A percentile compares a stretch with the other conserved stretches of the same genome.
phyloP scores from a whole-genome alignment of 805 yeast genomes.

The Saccharomycopsis fibuligera region DNA sequence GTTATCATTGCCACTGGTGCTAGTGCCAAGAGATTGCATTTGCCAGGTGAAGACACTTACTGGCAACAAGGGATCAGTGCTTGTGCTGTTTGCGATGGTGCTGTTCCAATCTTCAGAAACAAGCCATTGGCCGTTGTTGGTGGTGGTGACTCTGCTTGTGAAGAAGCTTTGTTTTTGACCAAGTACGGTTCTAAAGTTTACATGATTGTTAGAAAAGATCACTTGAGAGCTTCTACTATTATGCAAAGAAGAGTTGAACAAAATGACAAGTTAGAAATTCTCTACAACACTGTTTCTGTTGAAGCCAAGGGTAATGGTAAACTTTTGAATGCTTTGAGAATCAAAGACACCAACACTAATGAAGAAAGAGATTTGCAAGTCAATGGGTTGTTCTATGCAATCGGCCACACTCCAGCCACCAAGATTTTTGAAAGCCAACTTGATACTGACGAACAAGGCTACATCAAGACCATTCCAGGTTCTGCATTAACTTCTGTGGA shows the following conservation, averaged over 20 bases:
- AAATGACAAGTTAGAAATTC: conserved; percentile 84
- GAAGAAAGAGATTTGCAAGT: conserved; percentile 65
- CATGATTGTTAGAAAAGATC: conserved; percentile 89
- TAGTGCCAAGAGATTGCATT: conserved; percentile 85
- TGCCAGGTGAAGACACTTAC: conserved; percentile 96
- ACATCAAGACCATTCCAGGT: conserved; percentile 86
- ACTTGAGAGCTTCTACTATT: conserved; percentile 88
- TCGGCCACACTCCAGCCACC: conserved; percentile 97
- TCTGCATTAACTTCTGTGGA: conserved; percentile 75
- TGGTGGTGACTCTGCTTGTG: conserved; percentile 99
- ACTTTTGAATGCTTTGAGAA: conserved; percentile 55
- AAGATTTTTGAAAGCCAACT: conserved; percentile 68
- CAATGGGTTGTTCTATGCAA: conserved; percentile 94
- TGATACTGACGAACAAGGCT: conserved; percentile 82
- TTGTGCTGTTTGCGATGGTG: conserved; percentile 99
- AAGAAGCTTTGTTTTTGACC: conserved; percentile 94
- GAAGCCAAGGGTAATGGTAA: conserved; percentile 96
- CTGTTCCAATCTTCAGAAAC: conserved; percentile 97
- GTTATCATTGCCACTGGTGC: conserved; percentile 97
- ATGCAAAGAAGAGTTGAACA: conserved; percentile 90
- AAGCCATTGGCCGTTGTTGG: conserved; percentile 97
- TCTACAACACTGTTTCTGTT: conserved; percentile 76
- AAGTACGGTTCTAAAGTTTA: conserved; percentile 96
- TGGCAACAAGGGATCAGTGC: conserved; percentile 99
- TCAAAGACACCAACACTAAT: conserved; percentile 68